These are phyloP conservation scores for Ustilago bromivora DNA, from an alignment of 1,284 basidiomycete species.

Conservation along the genomic window DNA sequence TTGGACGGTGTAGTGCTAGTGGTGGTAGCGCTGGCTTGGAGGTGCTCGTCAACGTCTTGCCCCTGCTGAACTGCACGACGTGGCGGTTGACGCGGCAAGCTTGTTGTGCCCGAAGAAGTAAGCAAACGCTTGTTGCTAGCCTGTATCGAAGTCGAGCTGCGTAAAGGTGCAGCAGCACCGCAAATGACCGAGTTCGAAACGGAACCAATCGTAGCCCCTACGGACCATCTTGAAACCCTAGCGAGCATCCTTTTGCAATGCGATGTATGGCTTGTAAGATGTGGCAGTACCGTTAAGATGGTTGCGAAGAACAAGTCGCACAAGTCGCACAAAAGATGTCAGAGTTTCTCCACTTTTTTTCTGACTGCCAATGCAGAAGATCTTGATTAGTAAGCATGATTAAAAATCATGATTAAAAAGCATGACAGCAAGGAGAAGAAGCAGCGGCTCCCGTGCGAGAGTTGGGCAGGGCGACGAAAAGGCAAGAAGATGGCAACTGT, in stretches of 20 bases:
- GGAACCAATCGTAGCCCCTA: constrained; percentile 9
- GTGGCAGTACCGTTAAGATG: too few relatives aligned
- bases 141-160: neutral
- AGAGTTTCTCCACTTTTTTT: constrained; percentile 35
- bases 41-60: neutral
- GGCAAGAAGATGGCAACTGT: constrained; percentile 6
- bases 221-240: constrained; percentile 30
- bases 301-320: too few relatives aligned
- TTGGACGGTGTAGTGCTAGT: constrained; percentile 6
- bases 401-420: constrained; percentile 10
- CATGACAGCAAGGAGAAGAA: neutral
- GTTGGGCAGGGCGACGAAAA: constrained; percentile 3
- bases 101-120: constrained; percentile 13
- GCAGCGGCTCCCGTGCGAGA: constrained; percentile 32
- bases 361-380: neutral
- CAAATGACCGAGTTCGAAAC: constrained; percentile 9
- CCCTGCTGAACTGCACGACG: constrained; percentile 8
- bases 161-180: neutral
- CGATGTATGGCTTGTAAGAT: neutral
- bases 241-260: constrained; percentile 19
- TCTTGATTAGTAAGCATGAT: neutral
- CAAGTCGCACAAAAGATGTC: neutral
- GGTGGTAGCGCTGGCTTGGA: neutral
- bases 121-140: constrained; percentile 13
- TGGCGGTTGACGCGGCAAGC: constrained; percentile 29